phyloP scores from a whole-genome alignment of 1,284 basidiomycete genomes.

The Moesziomyces antarcticus region DNA sequence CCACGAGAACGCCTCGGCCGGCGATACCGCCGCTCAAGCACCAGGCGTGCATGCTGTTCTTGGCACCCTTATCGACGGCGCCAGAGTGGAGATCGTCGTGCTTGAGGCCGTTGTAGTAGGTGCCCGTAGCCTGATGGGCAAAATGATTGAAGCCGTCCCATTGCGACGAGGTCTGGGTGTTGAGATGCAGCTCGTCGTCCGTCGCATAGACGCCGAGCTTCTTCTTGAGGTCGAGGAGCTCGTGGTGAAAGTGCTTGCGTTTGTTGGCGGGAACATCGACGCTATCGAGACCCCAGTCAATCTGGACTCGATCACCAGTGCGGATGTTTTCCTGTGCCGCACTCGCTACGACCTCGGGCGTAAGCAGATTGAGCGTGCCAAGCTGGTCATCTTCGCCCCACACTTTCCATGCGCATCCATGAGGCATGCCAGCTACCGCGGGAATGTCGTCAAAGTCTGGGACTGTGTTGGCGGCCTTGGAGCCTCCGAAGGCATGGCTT shows the following conservation, averaged over 20 bases:
- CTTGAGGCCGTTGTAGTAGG: constrained; percentile 40
- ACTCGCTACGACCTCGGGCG: constrained; percentile 20
- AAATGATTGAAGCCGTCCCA: constrained; percentile 51
- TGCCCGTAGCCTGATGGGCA: constrained; percentile 25
- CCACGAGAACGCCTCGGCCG: constrained; percentile 38
- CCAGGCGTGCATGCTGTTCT: constrained; percentile 45
- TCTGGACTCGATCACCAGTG: constrained; percentile 39
- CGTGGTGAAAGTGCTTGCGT: constrained; percentile 31
- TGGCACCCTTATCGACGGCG: constrained; percentile 13
- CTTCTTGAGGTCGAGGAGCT: constrained; percentile 37
- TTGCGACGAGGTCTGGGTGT: constrained; percentile 46
- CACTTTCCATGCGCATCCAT: constrained; percentile 45
- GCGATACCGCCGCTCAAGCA: constrained; percentile 36
- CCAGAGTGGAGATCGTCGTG: constrained; percentile 39
- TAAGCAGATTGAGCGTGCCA: constrained; percentile 40
- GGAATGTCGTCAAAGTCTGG: constrained; percentile 40
- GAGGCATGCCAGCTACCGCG: constrained; percentile 30
- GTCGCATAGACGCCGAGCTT: constrained; percentile 42
- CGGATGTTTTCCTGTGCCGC: constrained; percentile 39
- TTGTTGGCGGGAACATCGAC: constrained; percentile 37
- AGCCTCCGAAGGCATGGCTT: constrained; percentile 1
- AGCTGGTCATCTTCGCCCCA: constrained; percentile 35
- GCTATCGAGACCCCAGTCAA: constrained; percentile 48
- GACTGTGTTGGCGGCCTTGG: constrained; percentile 7
- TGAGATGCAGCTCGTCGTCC: constrained; percentile 44